These are phyloP conservation scores for Amylostereum areolatum DNA, from an alignment of 1,284 basidiomycete genomes.

Conservation along the genomic window DNA sequence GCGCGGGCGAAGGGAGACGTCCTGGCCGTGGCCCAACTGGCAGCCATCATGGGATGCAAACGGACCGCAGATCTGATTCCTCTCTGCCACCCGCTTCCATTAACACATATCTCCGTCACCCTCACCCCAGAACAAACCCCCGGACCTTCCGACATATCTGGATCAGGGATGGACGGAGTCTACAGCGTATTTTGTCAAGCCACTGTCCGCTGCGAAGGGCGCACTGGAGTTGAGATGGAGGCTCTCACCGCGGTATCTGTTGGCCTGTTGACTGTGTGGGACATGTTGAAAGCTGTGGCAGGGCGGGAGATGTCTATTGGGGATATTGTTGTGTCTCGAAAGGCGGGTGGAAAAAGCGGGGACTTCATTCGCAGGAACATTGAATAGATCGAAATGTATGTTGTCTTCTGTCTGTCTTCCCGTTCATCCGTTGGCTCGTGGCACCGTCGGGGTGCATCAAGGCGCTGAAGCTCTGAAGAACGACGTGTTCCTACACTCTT, in stretches of 20 bases:
- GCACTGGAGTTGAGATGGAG: constrained; percentile 92
- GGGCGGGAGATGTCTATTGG: constrained; percentile 78
- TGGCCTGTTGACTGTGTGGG: constrained; percentile 83
- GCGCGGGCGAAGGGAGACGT: constrained; percentile 66
- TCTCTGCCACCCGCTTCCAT: constrained; percentile 74
- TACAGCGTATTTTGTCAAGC: constrained; percentile 61
- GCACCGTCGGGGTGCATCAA: too few relatives aligned
- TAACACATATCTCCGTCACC: constrained; percentile 64
- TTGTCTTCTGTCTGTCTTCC: too few relatives aligned
- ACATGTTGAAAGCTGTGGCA: constrained; percentile 87
- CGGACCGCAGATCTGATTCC: constrained; percentile 79
- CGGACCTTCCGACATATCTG: neutral
- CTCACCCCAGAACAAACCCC: constrained; percentile 39
- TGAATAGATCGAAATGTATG: neutral
- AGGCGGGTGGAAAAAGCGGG: constrained; percentile 73
- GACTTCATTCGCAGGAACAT: constrained; percentile 37
- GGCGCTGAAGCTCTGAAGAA: too few relatives aligned
- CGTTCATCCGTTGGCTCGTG: too few relatives aligned
- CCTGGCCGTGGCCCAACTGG: constrained; percentile 75
- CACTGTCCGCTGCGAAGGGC: constrained; percentile 69
- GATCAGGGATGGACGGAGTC: neutral
- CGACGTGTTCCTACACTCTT: too few relatives aligned
- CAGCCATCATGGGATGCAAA: constrained; percentile 85
- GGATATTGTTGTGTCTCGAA: constrained; percentile 60
- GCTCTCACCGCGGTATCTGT: constrained; percentile 80